A percentile compares a stretch with the other conserved stretches of the same genome.
These are phyloP conservation scores for Meira nashicola DNA, from an alignment of 1,284 basidiomycete species.

Conservation along the genomic window DNA sequence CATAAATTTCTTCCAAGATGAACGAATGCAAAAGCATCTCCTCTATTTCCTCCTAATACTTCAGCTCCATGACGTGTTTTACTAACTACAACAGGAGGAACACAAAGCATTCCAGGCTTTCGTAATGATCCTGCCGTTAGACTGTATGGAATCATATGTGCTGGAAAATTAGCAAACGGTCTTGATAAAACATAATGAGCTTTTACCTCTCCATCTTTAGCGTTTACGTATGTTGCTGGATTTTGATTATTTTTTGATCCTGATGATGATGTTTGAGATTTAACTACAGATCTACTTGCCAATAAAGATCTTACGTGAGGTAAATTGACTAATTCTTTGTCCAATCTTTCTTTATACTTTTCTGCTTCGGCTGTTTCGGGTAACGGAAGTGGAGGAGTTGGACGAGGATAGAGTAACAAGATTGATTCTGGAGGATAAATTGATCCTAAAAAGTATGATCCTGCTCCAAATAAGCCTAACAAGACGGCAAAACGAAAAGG, in stretches of 20 bases:
- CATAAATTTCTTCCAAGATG: constrained; percentile 82
- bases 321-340: constrained; percentile 66
- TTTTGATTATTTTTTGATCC: constrained; percentile 22
- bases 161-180: constrained; percentile 67
- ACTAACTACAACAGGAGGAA: constrained; percentile 41
- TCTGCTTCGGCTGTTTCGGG: constrained; percentile 64
- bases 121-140: constrained; percentile 77
- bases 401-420: constrained; percentile 66
- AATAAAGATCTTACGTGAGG: constrained; percentile 54
- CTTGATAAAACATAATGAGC: constrained; percentile 55
- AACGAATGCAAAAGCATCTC: constrained; percentile 58
- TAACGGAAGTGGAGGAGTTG: constrained; percentile 66
- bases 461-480: constrained; percentile 28
- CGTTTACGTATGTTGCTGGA: neutral
- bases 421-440: constrained; percentile 64
- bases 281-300: constrained; percentile 21
- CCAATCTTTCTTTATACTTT: constrained; percentile 63
- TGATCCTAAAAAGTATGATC: constrained; percentile 60
- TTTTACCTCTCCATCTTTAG: neutral
- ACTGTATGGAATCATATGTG: constrained; percentile 68
- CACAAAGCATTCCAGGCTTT: constrained; percentile 61
- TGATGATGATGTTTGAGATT: constrained; percentile 20
- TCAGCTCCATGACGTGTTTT: constrained; percentile 40
- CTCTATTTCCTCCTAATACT: constrained; percentile 35
- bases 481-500: constrained; percentile 10